Percentiles rank a stretch among this genome's conserved stretches.
These are phyloP conservation scores for Ustilago esculenta DNA, from an alignment of 1,284 basidiomycete species.

Conservation along the genomic window DNA sequence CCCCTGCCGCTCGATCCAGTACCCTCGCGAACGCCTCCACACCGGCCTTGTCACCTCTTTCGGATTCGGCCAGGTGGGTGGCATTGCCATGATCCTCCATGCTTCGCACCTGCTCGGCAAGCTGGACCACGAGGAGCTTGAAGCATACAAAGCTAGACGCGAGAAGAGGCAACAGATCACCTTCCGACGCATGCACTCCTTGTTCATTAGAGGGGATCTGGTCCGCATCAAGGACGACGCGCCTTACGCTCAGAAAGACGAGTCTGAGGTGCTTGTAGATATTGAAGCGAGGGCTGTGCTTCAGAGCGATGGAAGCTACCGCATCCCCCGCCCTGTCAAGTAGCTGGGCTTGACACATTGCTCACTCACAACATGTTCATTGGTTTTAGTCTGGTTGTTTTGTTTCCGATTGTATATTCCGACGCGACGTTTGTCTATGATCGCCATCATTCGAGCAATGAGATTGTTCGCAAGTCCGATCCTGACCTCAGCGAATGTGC, in stretches of 20 bases:
- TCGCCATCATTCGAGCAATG: too few species aligned
- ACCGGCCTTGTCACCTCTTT: constrained; percentile 79
- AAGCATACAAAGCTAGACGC: constrained; percentile 73
- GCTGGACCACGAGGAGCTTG: constrained; percentile 78
- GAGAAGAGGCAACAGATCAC: constrained; percentile 55
- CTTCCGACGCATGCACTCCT: constrained; percentile 61
- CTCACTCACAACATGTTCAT: background rate
- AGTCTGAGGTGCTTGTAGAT: constrained; percentile 91
- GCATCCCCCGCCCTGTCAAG: too few species aligned
- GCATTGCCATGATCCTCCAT: constrained; percentile 86
- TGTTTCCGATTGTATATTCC: too few species aligned
- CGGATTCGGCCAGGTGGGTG: constrained; percentile 95
- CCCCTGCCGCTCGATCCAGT: constrained; percentile 86
- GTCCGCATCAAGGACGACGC: constrained; percentile 93
- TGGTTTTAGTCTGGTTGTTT: background rate
- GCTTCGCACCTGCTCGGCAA: constrained; percentile 89
- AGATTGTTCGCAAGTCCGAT: too few species aligned
- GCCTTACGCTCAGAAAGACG: constrained; percentile 83
- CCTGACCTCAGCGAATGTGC: too few species aligned
- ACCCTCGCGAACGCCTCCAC: constrained; percentile 57
- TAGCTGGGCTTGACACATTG: too few species aligned
- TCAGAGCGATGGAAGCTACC: constrained; percentile 16
- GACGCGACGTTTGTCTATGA: too few species aligned
- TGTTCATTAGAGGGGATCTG: constrained; percentile 58
- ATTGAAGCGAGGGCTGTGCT: constrained; percentile 78